Evolutionary conservation across 148 eudicot species (phyloP).

Genomic region (Camellia sinensis): DNA sequence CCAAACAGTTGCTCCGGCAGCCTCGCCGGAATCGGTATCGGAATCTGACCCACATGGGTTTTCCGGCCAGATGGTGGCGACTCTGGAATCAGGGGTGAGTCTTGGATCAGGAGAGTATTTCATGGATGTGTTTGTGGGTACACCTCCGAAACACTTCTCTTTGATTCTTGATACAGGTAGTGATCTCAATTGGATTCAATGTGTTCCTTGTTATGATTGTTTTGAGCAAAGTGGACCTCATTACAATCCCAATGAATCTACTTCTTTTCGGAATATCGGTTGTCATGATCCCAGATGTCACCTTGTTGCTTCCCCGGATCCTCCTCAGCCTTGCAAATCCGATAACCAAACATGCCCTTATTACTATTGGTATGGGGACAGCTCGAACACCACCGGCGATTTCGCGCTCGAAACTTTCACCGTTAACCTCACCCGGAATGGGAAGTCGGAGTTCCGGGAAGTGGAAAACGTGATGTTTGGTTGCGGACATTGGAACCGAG

Average conservation of each 20-base stretch:
- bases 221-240: constrained; percentile 78
- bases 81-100: constrained; percentile 83
- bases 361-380: constrained; percentile 95
- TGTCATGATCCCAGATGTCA: constrained; percentile 73
- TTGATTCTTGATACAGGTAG: constrained; percentile 93
- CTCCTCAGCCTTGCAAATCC: constrained; percentile 41
- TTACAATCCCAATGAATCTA: constrained; percentile 60
- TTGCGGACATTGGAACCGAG: constrained; percentile 96
- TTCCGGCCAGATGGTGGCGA: constrained; percentile 63
- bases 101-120: constrained; percentile 97
- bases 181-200: constrained; percentile 96
- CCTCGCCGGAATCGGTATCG: constrained; percentile 19
- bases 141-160: constrained; percentile 76
- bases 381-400: constrained; percentile 95
- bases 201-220: constrained; percentile 80
- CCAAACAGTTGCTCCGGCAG: not conserved
- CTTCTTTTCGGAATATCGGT: constrained; percentile 54
- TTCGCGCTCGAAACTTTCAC: constrained; percentile 85
- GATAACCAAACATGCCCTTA: constrained; percentile 66
- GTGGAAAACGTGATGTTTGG: constrained; percentile 91
- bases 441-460: constrained; percentile 37
- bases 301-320: constrained; percentile 74
- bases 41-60: constrained; percentile 16
- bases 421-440: constrained; percentile 63
- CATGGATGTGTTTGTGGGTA: constrained; percentile 87